A percentile compares a stretch with the other conserved stretches of the same genome.
Evolutionary conservation across 1,284 basidiomycete species (phyloP).

Genomic region (Coniferiporia weirii): DNA sequence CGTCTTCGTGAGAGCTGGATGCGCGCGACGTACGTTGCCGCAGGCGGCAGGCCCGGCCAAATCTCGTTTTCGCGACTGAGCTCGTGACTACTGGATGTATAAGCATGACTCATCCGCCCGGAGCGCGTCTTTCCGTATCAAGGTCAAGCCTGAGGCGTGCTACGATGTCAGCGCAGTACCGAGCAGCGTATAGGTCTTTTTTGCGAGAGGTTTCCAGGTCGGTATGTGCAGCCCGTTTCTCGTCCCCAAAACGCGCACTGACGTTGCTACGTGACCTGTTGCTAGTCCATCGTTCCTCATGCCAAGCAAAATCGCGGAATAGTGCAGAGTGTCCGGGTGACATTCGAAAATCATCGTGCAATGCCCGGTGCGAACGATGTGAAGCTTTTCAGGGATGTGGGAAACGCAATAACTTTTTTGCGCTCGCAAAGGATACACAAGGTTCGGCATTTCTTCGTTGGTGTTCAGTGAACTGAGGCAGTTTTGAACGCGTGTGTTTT

Average conservation of each 20-base stretch:
- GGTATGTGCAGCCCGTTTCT: conserved; percentile 26
- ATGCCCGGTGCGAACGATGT: conserved; percentile 22
- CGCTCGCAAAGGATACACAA: conserved; percentile 58
- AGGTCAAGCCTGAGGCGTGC: background rate
- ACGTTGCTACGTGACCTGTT: conserved; percentile 18
- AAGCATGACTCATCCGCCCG: too few relatives aligned
- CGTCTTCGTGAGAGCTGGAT: too few relatives aligned
- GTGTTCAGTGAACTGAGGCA: conserved; percentile 24
- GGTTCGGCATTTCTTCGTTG: conserved; percentile 31
- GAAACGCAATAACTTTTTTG: conserved; percentile 70
- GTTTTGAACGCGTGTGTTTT: conserved; percentile 32
- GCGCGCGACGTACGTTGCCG: too few relatives aligned
- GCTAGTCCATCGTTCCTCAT: conserved; percentile 42
- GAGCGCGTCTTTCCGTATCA: too few relatives aligned
- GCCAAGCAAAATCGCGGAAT: conserved; percentile 41
- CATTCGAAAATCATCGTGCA: conserved; percentile 43
- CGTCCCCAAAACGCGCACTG: conserved; percentile 3
- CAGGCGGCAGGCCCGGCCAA: too few relatives aligned
- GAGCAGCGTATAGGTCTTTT: conserved; percentile 38
- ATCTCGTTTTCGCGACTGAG: too few relatives aligned
- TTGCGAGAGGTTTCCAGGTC: conserved; percentile 39
- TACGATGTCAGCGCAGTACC: conserved; percentile 13
- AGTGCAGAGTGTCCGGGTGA: conserved; percentile 47
- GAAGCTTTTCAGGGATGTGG: conserved; percentile 42
- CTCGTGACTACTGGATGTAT: too few relatives aligned